Evolutionary conservation across 2,329 filamentous ascomycete species (phyloP).

Genomic region (Xylariomycetidae sp.): DNA sequence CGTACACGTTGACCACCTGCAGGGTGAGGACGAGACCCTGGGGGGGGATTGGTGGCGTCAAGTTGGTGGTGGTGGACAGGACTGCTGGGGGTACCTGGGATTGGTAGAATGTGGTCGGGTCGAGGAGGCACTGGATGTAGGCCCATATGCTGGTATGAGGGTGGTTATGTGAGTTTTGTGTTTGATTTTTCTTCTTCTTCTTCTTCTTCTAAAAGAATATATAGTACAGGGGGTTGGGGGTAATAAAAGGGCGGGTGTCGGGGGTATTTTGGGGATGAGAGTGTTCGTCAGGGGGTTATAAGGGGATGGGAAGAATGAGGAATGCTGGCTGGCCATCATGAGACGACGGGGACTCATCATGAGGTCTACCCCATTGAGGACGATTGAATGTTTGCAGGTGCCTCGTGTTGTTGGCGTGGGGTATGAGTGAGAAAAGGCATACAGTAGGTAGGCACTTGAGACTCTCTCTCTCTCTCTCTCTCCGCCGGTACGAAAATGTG

Average conservation of each 20-base stretch:
- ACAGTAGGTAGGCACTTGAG: too few relatives aligned
- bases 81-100: slow-evolving; percentile 19
- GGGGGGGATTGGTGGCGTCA: slow-evolving; percentile 4
- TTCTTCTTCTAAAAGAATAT: background rate
- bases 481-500: slow-evolving; percentile 5
- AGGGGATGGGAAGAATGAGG: too few relatives aligned
- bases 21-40: slow-evolving; percentile 20
- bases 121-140: slow-evolving; percentile 16
- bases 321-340: too few relatives aligned
- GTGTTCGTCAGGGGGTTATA: too few relatives aligned
- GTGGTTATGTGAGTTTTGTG: background rate
- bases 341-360: too few relatives aligned
- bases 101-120: slow-evolving; percentile 24
- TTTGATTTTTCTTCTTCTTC: slow-evolving; percentile 1
- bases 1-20: slow-evolving; percentile 26
- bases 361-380: too few relatives aligned
- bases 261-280: too few relatives aligned
- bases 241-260: too few relatives aligned
- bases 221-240: slow-evolving; percentile 4
- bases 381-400: too few relatives aligned
- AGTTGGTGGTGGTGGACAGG: slow-evolving; percentile 8
- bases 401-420: too few relatives aligned
- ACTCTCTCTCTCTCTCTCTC: background rate
- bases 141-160: slow-evolving; percentile 17
- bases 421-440: too few relatives aligned